Evolutionary conservation across 179 eudicot species (phyloP).

Genomic region (Beta lomatogona): DNA sequence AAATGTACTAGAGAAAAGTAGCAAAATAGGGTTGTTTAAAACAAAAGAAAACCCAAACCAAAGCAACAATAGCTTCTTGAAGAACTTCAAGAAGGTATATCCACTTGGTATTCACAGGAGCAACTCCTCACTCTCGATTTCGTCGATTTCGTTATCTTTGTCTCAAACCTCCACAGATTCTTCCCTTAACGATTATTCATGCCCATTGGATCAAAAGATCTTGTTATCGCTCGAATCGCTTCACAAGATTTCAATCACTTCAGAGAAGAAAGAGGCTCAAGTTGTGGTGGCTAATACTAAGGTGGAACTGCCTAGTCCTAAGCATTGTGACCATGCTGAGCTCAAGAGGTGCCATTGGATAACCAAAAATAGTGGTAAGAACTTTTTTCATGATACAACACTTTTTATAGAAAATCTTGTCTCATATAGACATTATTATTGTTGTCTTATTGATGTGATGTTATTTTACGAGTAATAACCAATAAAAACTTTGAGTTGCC

Average conservation of each 20-base stretch:
- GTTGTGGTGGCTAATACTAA: constrained; percentile 17
- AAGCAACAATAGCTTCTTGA: constrained; percentile 44
- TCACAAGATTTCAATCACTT: constrained; percentile 25
- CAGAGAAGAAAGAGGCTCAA: constrained; percentile 31
- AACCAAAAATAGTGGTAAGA: constrained; percentile 79
- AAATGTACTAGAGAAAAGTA: constrained; percentile 58
- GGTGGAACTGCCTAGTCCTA: constrained; percentile 16
- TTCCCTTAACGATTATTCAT: constrained; percentile 51
- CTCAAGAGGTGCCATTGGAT: constrained; percentile 90
- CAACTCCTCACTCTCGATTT: constrained; percentile 67
- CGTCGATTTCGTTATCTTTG: constrained; percentile 63
- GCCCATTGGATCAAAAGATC: constrained; percentile 69
- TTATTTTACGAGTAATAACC: no score
- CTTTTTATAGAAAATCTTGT: no score
- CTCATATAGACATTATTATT: no score
- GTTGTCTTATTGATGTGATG: no score
- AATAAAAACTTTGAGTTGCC: no score
- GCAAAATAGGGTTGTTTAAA: constrained; percentile 28
- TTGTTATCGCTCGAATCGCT: constrained; percentile 51
- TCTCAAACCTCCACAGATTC: constrained; percentile 78
- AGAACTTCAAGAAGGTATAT: constrained; percentile 71
- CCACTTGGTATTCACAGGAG: constrained; percentile 70
- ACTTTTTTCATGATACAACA: background rate
- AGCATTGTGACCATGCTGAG: constrained; percentile 31
- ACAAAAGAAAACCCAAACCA: constrained; percentile 52